A percentile compares a stretch with the other conserved stretches of the same genome.
These are phyloP conservation scores for Backusella mclennaniae DNA, from an alignment of 192 early-diverging fungal genomes.

Conservation along the genomic window DNA sequence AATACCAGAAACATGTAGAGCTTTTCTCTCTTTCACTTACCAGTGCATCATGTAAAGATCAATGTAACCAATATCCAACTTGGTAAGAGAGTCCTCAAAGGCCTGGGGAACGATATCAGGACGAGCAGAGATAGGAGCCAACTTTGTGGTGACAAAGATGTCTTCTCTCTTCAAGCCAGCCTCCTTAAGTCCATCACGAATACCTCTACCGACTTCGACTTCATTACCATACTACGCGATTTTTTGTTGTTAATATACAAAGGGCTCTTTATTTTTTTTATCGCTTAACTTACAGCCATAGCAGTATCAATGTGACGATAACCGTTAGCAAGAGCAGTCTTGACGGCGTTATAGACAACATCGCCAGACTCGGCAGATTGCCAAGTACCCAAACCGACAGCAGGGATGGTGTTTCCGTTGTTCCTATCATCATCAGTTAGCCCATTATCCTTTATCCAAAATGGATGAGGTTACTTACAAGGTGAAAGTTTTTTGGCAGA, in stretches of 20 bases:
- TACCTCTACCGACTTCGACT: slow-evolving; percentile 71
- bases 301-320: slow-evolving; percentile 66
- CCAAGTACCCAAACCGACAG: slow-evolving; percentile 55
- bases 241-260: not conserved
- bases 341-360: slow-evolving; percentile 62
- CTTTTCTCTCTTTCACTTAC: not conserved
- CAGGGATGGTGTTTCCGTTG: slow-evolving; percentile 63
- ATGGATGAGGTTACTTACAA: not conserved
- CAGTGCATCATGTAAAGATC: slow-evolving; percentile 70
- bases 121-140: slow-evolving; percentile 48
- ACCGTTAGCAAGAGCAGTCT: slow-evolving; percentile 62
- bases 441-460: not conserved
- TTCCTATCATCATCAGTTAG: slow-evolving; percentile 22
- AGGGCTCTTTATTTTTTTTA: too few species aligned
- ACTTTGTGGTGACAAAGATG: slow-evolving; percentile 79
- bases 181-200: slow-evolving; percentile 46
- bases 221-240: slow-evolving; percentile 68
- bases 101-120: slow-evolving; percentile 61
- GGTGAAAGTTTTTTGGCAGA: slow-evolving; percentile 12
- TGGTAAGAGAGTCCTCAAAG: slow-evolving; percentile 61
- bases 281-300: slow-evolving; percentile 20
- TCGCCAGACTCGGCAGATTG: slow-evolving; percentile 40
- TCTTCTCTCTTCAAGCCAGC: slow-evolving; percentile 60
- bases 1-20: not conserved
- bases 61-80: slow-evolving; percentile 74